Evolutionary conservation across 495 filamentous ascomycete genomes (phyloP), one percentile per base, ranked within the genome.

Genomic region (Elaphomyces granulatus): DNA sequence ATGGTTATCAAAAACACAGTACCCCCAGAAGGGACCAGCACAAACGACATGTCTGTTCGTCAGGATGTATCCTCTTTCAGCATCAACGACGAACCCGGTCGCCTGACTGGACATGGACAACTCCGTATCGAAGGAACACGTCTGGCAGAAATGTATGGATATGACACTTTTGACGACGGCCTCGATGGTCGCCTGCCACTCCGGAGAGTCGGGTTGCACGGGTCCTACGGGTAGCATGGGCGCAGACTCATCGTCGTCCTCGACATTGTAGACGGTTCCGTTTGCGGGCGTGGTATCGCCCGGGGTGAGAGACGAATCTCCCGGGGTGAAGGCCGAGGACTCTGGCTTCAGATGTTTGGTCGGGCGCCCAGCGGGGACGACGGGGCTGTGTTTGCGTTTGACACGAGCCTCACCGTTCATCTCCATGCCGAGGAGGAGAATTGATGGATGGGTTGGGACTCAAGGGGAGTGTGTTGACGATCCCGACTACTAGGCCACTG

Each of bases 91-190:
- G 57, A 96, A 99, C 2, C 90, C 90, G 1, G 90, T 96, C 26
- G 90, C 90, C 59, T 99, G 92, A 52, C 83, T 92, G 12, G 86
- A 82, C 52, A 90, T 74, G 2, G 92, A 93, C 12, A 85, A 63
- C 47, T 96, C 92, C 12, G 90, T 96, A 55, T 99, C 90, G 54
- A 99, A 99, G 3, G 90, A 86, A 60, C 85, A 94, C 1, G 92
- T 96, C 65, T 95, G 88, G 56, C 88, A 96, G 66, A 99, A 99
- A 45, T 93, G 83, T 56, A 99, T 96, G 9, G 86, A 93, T 20
- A 99, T 92, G 1, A 95, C 90, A 38, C 81, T 92, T 45, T 75
- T 72, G 16, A 99, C 87, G 2, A 95, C 92, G 32, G 71, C 75
- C 64, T 96, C 86, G 46, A 99, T 94, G 2, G 87, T 94, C 9